Conservation (phyloP, 371 early-diverging fungal genomes). For the Mucor mucedo region DNA sequence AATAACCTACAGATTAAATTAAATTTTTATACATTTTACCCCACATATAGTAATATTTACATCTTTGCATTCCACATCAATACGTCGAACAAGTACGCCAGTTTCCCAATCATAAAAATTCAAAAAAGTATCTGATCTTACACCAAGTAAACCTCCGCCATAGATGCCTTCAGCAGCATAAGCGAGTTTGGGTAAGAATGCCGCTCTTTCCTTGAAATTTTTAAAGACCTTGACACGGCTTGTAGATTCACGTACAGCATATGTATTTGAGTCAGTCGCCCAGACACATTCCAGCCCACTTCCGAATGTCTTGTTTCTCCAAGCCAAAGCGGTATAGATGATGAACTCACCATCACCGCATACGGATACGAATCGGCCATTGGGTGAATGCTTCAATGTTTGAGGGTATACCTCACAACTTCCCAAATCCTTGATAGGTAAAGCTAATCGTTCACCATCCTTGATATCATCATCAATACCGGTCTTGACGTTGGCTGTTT, state of each 20-base stretch:
- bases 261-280: conserved; percentile 94
- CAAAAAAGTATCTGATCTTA: conserved; percentile 81
- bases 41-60: conserved; percentile 49
- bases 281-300: conserved; percentile 95
- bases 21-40: not conserved
- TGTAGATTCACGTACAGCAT: conserved; percentile 93
- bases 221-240: conserved; percentile 90
- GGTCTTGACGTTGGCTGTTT: conserved; percentile 91
- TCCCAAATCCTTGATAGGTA: conserved; percentile 94
- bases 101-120: conserved; percentile 98
- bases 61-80: conserved; percentile 88
- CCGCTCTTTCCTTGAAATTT: conserved; percentile 88
- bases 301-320: conserved; percentile 99
- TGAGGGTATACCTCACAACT: conserved; percentile 97
- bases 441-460: conserved; percentile 91
- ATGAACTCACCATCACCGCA: conserved; percentile 99
- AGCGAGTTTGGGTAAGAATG: conserved; percentile 66
- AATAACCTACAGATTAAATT: conserved; percentile 19
- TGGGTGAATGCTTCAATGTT: conserved; percentile 94
- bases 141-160: conserved; percentile 93
- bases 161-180: conserved; percentile 92
- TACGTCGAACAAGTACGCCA: conserved; percentile 88
- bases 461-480: conserved; percentile 72
- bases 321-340: conserved; percentile 98
- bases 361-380: conserved; percentile 98